Evolutionary conservation across 2,329 filamentous ascomycete species (phyloP).

Genomic region (Monosporascus ibericus): DNA sequence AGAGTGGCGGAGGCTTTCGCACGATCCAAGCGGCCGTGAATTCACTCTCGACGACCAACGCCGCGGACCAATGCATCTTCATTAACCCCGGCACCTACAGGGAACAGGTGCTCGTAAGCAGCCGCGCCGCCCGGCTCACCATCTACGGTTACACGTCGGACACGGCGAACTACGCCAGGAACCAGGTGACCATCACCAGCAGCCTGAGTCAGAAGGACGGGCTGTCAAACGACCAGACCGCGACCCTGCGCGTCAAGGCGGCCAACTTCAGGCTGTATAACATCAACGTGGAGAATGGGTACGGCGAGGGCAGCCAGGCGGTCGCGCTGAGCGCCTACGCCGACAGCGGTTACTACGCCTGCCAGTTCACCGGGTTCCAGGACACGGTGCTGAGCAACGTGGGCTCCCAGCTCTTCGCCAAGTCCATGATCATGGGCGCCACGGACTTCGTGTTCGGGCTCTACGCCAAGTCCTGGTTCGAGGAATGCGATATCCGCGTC

Average conservation of each 20-base stretch:
- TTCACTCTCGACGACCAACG: slow-evolving; percentile 44
- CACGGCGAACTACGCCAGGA: slow-evolving; percentile 45
- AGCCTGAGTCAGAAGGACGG: slow-evolving; percentile 39
- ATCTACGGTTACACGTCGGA: slow-evolving; percentile 54
- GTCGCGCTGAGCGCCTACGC: slow-evolving; percentile 38
- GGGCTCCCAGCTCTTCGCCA: slow-evolving; percentile 41
- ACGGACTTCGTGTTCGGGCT: slow-evolving; percentile 45
- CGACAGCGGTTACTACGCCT: slow-evolving; percentile 40
- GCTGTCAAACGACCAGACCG: slow-evolving; percentile 46
- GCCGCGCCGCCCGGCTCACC: slow-evolving; percentile 40
- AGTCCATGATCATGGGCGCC: slow-evolving; percentile 38
- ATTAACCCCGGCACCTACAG: slow-evolving; percentile 53
- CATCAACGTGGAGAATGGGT: slow-evolving; percentile 43
- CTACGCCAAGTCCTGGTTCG: slow-evolving; percentile 35
- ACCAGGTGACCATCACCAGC: slow-evolving; percentile 49
- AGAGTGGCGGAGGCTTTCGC: slow-evolving; percentile 27
- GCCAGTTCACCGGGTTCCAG: slow-evolving; percentile 38
- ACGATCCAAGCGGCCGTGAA: slow-evolving; percentile 50
- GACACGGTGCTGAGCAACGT: slow-evolving; percentile 40
- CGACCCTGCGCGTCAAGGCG: slow-evolving; percentile 37
- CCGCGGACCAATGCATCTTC: slow-evolving; percentile 52
- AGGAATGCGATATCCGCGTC: slow-evolving; percentile 33
- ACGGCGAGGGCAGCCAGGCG: slow-evolving; percentile 38
- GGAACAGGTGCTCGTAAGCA: slow-evolving; percentile 51
- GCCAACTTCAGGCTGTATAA: slow-evolving; percentile 55